These are phyloP conservation scores for Effrenium voratum DNA, from an alignment of 73 alveolate species.

Conservation along the genomic window DNA sequence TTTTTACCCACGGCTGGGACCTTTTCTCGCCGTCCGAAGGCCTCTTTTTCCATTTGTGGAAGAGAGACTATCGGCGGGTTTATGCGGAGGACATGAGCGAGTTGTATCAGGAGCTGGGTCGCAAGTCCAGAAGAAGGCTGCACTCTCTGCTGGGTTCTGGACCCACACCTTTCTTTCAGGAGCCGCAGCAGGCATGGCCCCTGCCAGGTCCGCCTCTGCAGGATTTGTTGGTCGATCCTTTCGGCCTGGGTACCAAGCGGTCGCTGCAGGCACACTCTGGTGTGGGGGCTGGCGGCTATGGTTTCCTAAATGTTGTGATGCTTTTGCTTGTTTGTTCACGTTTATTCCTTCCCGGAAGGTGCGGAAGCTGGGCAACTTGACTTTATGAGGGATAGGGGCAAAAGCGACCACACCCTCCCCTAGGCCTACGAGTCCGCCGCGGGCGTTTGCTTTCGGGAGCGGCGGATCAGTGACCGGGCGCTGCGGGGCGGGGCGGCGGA, in stretches of 20 bases:
- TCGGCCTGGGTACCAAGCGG: conserved; percentile 36
- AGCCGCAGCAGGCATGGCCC: conserved; percentile 20
- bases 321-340: not conserved
- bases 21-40: conserved; percentile 95
- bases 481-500: conserved; percentile 87
- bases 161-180: conserved; percentile 30
- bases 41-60: conserved; percentile 96
- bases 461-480: conserved; percentile 19
- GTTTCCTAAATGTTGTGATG: not conserved
- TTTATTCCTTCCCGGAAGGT: too few relatives aligned
- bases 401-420: not conserved
- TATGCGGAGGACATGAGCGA: conserved; percentile 7
- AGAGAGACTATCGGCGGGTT: conserved; percentile 95
- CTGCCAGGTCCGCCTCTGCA: conserved; percentile 16
- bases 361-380: too few relatives aligned
- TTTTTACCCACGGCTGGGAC: conserved; percentile 93
- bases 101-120: conserved; percentile 28
- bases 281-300: not conserved
- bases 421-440: not conserved
- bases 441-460: conserved; percentile 37
- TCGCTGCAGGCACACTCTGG: not conserved
- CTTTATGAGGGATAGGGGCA: not conserved
- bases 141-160: conserved; percentile 70
- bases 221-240: not conserved
- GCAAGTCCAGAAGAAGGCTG: conserved; percentile 24